Evolutionary conservation across 2,329 filamentous ascomycete species (phyloP).

Genomic region (Colletotrichum liriopes): DNA sequence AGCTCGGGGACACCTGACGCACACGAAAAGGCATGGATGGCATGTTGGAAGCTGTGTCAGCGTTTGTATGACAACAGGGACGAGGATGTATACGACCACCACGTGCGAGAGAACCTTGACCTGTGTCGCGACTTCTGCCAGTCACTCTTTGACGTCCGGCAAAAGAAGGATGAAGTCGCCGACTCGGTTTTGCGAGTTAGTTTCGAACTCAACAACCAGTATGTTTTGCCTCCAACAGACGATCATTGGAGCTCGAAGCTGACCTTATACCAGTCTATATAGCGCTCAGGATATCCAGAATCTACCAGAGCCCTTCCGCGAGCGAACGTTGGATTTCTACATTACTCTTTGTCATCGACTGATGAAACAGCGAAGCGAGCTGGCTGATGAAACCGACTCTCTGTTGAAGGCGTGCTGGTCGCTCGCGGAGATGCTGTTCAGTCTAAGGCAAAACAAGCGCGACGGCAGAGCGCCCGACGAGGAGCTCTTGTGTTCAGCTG

Average conservation of each 20-base stretch:
- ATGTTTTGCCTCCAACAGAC: slow-evolving; percentile 48
- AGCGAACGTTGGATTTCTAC: slow-evolving; percentile 94
- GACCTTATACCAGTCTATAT: slow-evolving; percentile 72
- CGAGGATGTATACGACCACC: slow-evolving; percentile 76
- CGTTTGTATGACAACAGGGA: slow-evolving; percentile 87
- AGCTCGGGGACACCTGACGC: slow-evolving; percentile 81
- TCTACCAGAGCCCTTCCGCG: slow-evolving; percentile 88
- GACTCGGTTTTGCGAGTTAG: slow-evolving; percentile 93
- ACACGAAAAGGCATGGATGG: slow-evolving; percentile 92
- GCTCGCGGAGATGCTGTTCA: slow-evolving; percentile 93
- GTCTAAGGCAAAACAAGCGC: slow-evolving; percentile 84
- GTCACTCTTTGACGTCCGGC: slow-evolving; percentile 87
- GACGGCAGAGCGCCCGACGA: slow-evolving; percentile 83
- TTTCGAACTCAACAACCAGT: slow-evolving; percentile 96
- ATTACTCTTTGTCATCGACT: slow-evolving; percentile 92
- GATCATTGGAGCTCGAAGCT: neutral
- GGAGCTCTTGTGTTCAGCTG: slow-evolving; percentile 87
- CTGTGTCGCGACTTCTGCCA: slow-evolving; percentile 94
- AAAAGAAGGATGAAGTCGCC: slow-evolving; percentile 81
- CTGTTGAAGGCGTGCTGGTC: slow-evolving; percentile 91
- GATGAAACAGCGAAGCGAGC: slow-evolving; percentile 91
- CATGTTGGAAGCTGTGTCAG: slow-evolving; percentile 94
- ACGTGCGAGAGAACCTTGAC: slow-evolving; percentile 83
- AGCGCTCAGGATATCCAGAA: slow-evolving; percentile 87
- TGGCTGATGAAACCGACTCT: slow-evolving; percentile 87